Percentiles rank a stretch among this genome's conserved stretches.
Conservation (phyloP, 2,329 filamentous ascomycete genomes). For the Bipolaris oryzae region DNA sequence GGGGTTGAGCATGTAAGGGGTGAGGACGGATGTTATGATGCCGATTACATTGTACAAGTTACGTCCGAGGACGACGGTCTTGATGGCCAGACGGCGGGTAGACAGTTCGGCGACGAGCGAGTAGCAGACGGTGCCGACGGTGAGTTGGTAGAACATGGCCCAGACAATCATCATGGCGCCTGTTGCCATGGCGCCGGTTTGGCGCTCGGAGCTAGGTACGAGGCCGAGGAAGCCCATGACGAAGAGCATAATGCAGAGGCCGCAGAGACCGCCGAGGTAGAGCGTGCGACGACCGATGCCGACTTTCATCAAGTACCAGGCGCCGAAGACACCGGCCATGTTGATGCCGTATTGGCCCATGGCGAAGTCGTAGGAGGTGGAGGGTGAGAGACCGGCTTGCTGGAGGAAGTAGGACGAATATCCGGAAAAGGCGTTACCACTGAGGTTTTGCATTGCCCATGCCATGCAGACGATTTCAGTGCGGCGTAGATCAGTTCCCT, state of each 20-base stretch:
- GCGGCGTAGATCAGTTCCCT: conserved; percentile 74
- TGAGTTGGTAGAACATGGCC: conserved; percentile 73
- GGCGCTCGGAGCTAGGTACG: conserved; percentile 64
- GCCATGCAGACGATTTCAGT: conserved; percentile 71
- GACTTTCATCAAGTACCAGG: conserved; percentile 78
- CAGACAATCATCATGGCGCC: conserved; percentile 74
- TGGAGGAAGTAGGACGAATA: conserved; percentile 59
- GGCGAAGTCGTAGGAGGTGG: conserved; percentile 54
- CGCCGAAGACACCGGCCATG: conserved; percentile 79
- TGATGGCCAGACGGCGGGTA: conserved; percentile 82
- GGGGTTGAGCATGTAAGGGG: conserved; percentile 92
- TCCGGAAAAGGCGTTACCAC: conserved; percentile 55
- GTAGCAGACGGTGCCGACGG: conserved; percentile 88
- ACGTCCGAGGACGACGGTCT: conserved; percentile 86
- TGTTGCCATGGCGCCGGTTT: conserved; percentile 72
- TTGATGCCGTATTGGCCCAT: conserved; percentile 69
- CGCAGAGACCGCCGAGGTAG: conserved; percentile 73
- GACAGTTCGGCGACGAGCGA: conserved; percentile 86
- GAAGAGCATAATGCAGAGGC: conserved; percentile 76
- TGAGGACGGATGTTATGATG: conserved; percentile 81
- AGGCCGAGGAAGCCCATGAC: conserved; percentile 84
- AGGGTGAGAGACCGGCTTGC: conserved; percentile 53
- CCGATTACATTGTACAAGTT: conserved; percentile 78
- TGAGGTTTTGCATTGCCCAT: conserved; percentile 58
- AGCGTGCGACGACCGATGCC: conserved; percentile 77